Base-by-base conservation (phyloP, 2,329 filamentous ascomycete species). In the Pseudocercospora vitis region DNA sequence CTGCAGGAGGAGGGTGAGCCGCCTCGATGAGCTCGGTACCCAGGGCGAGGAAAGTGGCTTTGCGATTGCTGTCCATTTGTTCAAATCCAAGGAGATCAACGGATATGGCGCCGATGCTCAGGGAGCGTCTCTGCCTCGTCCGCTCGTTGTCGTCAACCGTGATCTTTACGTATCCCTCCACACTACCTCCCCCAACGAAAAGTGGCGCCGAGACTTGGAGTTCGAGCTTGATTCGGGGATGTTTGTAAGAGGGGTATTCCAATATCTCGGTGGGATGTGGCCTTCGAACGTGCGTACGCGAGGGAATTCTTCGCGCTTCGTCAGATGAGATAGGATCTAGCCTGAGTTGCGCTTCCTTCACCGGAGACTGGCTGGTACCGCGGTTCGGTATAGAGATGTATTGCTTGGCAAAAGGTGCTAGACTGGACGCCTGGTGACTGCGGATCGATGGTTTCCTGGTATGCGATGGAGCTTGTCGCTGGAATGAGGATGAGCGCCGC, bases 131-230 rank as follows among this genome's bases (percentile, higher is more conserved):
- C 53, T 75, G 72, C 53, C 74, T 68, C 55, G 71, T 64, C 52
- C 73, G 68, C 50, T 77, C 73, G 44, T 73, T 71, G 57, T 77
- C 75, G 50, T 80, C 76, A 29, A 81, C 68, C 5, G 69, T 72
- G 45, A 81, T 68, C 48, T 74, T 73, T 9, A 78, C 69, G 50
- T 73, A 71, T 16, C 79, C 79, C 67, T 81, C 78, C 11, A 81
- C 71, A 8, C 74, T 79, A 7, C 78, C 77, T 23, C 79, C 79
- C 14, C 79, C 79, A n/a, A 81, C 77, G 54, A 79, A 81, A 7
- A 81, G 64, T 3, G 78, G 73, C 14, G 78, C 76, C 24, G 74
- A 74, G 19, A 79, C 67, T 46, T 77, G 76, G n/a, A 81, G 61
- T 12, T 76, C 77, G 6, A 79, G 67, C 31, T 73, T 70, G 2